phyloP scores from a whole-genome alignment of 1,139 yeast genomes.

The Zygotorulaspora mrakii region DNA sequence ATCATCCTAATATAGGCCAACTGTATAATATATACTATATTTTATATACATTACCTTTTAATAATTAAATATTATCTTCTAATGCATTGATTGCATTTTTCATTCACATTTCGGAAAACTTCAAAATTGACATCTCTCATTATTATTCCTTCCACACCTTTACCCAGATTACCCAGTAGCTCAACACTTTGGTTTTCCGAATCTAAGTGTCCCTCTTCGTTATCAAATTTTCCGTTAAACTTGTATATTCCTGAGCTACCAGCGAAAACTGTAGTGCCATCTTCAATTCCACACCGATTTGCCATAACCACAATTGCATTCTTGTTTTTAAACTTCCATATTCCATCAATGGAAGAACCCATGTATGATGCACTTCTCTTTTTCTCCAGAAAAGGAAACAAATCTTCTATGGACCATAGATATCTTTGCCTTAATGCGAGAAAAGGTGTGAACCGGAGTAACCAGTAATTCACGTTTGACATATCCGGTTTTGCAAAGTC shows the following conservation, averaged over 20 bases:
- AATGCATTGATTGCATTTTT: no score
- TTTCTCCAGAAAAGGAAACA: conserved; percentile 6
- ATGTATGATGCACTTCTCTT: conserved; percentile 38
- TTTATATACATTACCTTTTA: not conserved
- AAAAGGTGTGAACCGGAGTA: conserved; percentile 64
- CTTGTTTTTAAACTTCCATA: conserved; percentile 29
- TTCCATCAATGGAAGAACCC: conserved; percentile 34
- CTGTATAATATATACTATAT: no score
- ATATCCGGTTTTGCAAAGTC: conserved; percentile 39
- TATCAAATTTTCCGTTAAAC: conserved; percentile 52
- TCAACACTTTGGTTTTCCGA: conserved; percentile 49
- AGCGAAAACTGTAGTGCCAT: conserved; percentile 50
- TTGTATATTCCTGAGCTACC: conserved; percentile 68
- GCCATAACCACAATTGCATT: conserved; percentile 28
- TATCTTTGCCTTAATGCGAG: conserved; percentile 34
- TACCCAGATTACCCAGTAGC: conserved; percentile 53
- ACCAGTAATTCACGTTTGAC: conserved; percentile 58
- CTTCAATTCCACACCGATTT: conserved; percentile 75
- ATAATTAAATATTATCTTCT: no score
- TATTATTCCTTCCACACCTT: conserved; percentile 60
- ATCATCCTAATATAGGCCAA: no score
- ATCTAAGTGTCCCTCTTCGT: conserved; percentile 35
- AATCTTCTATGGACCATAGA: conserved; percentile 20
- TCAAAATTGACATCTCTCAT: conserved; percentile 46
- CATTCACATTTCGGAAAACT: conserved; percentile 6